Conservation (phyloP, 768 basidiomycete genomes). For the Suillus paluster region DNA sequence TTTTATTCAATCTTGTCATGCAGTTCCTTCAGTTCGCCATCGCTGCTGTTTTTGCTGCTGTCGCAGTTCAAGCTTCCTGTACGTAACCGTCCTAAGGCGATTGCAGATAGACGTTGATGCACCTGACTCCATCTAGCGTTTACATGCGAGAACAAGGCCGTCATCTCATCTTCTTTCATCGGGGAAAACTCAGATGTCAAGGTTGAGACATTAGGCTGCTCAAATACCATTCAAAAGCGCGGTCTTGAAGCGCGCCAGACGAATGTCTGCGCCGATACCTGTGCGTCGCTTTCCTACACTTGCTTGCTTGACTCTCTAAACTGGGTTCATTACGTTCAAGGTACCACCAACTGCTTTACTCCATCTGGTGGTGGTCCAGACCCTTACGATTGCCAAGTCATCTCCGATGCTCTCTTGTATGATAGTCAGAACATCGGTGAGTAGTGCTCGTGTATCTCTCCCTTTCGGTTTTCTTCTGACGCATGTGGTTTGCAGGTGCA, state of each 20-base stretch:
- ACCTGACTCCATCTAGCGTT: conserved; percentile 4
- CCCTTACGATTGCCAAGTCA: conserved; percentile 52
- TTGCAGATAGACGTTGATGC: background rate
- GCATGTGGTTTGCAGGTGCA: conserved; percentile 5
- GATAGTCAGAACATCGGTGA: conserved; percentile 50
- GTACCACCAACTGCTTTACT: conserved; percentile 49
- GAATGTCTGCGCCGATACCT: conserved; percentile 47
- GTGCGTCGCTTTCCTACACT: conserved; percentile 29
- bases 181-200: conserved; percentile 49
- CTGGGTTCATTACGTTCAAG: conserved; percentile 10
- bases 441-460: conserved; percentile 7
- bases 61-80: background rate
- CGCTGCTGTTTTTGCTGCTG: background rate
- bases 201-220: conserved; percentile 40
- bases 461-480: background rate
- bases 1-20: background rate
- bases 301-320: background rate
- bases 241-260: conserved; percentile 18
- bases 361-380: conserved; percentile 52
- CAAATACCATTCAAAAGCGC: conserved; percentile 7
- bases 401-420: conserved; percentile 52
- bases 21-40: background rate
- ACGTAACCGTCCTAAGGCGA: background rate
- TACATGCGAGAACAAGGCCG: conserved; percentile 9
- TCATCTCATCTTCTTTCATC: conserved; percentile 33